These are phyloP conservation scores for Tetrahymena elliotti DNA, from an alignment of 73 alveolate species.

Conservation along the genomic window DNA sequence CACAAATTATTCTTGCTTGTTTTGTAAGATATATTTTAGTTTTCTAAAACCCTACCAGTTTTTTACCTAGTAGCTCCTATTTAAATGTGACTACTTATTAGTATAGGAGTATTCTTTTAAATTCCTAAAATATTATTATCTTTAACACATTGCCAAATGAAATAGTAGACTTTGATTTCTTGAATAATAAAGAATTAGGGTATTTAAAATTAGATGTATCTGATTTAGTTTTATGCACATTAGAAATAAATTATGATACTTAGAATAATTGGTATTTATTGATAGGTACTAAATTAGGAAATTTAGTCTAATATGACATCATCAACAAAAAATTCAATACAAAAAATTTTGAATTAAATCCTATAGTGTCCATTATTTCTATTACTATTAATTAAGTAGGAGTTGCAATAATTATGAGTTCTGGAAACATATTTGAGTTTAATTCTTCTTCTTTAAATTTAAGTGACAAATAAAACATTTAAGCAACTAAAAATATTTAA, in stretches of 20 bases:
- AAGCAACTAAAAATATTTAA: neutral
- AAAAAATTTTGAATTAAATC: neutral
- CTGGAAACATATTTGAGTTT: neutral
- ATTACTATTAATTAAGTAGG: neutral
- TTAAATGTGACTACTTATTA: neutral
- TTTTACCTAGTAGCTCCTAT: neutral
- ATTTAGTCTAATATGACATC: neutral
- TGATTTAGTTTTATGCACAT: neutral
- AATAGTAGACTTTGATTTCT: neutral
- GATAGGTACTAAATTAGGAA: neutral
- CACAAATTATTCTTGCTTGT: neutral
- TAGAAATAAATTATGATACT: neutral
- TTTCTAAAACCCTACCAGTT: neutral
- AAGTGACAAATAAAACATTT: neutral
- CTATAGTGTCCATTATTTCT: neutral
- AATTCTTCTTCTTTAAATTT: neutral
- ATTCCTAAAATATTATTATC: neutral
- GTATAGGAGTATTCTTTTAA: neutral
- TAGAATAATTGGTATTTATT: neutral
- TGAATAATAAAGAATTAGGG: neutral
- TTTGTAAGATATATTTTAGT: neutral
- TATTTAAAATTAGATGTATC: neutral
- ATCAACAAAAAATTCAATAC: neutral
- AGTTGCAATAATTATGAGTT: neutral
- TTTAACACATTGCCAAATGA: neutral